Evolutionary conservation across 345 rosid species (phyloP).

Genomic region (Eucalyptus urophylla): DNA sequence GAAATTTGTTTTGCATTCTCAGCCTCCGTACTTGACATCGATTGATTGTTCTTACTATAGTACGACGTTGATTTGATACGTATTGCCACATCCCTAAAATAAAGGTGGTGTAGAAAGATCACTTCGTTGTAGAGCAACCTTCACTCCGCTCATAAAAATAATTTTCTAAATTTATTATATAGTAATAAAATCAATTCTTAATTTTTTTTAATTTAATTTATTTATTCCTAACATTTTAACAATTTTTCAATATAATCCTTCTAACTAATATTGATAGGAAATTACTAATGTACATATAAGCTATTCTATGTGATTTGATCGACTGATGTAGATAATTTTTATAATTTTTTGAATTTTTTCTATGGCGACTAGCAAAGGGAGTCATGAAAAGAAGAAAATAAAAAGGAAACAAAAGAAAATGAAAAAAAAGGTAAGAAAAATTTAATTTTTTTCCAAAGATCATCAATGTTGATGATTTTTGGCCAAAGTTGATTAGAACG

Average conservation of each 20-base stretch:
- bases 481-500: not conserved
- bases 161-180: too few species aligned
- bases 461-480: too few species aligned
- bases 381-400: not conserved
- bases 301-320: accelerated
- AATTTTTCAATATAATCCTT: too few species aligned
- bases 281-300: too few species aligned
- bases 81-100: not conserved
- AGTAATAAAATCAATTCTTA: not conserved
- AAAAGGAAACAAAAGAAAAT: not conserved
- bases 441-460: not conserved
- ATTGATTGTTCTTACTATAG: not conserved
- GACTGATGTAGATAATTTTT: not conserved
- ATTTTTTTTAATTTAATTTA: too few species aligned
- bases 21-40: not conserved
- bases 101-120: not conserved
- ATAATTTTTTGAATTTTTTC: not conserved
- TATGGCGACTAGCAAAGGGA: accelerated
- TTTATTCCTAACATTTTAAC: accelerated
- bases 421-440: not conserved
- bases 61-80: not conserved
- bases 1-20: not conserved
- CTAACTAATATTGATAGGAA: not conserved
- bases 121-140: not conserved
- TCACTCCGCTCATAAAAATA: not conserved